Evolutionary conservation across 2,329 filamentous ascomycete genomes (phyloP), one percentile per base, ranked within the genome.

Genomic region (Claviceps digitariae): DNA sequence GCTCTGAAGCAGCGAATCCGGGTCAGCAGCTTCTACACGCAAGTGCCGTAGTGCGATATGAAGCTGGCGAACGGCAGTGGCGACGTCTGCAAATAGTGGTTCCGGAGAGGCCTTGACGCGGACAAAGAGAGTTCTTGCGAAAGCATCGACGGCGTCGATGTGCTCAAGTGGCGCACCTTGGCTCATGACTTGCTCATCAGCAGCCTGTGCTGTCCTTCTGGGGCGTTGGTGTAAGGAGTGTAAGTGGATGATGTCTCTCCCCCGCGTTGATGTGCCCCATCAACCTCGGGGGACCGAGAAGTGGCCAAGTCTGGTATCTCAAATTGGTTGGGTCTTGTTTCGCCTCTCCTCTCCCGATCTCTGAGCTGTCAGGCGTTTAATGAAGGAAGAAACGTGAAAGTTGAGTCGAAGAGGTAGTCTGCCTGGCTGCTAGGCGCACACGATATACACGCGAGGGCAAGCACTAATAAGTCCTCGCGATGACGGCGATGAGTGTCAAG

Each of bases 21-120:
- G 69, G 58, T 81, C 78, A 57, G 77, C 72, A 41, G 74, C 73
- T 66, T 83, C 81, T 57, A 74, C 69, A 52, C 76, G 78, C 27
- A 84, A 68, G 59, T 82, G 76, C 52, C 77, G 75, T 7, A 84
- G 68, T 13, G 75, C 74, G 6, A 73, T 73, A 58, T 83, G 75
- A 43, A 84, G 68, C 45, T 69, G 70, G 52, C 74, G 74, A 41
- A 83, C 72, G 38, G 74, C 72, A 15, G 66, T 62, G 15, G 76
- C 71, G 48, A 79, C 69, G 46, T 75, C 71, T 54, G 81, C 77
- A 44, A 75, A 70, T 2, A 71, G 66, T 17, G 74, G 71, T 2
- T 74, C 71, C 27, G 71, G 67, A 17, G 61, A 63, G 25, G 67
- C 61, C 57, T 74, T 74, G 51, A 75, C 73, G 55, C 77, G 76